Evolutionary conservation across 192 early-diverging fungal species (phyloP).

Genomic region (Linderina pennispora): DNA sequence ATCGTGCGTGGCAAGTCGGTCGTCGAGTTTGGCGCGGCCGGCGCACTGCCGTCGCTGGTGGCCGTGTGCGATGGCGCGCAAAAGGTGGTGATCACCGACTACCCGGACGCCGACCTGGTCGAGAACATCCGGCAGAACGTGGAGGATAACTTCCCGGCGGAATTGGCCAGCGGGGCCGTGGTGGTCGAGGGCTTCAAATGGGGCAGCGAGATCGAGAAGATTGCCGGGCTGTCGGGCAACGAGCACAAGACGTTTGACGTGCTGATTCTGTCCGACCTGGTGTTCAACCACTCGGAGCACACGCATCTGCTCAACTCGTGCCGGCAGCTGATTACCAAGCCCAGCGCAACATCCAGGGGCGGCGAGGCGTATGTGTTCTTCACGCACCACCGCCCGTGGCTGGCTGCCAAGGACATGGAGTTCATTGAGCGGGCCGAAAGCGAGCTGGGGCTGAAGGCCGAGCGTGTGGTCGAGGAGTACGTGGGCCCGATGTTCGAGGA

Average conservation of each 20-base stretch:
- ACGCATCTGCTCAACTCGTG: slow-evolving; percentile 64
- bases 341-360: background rate
- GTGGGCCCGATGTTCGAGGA: slow-evolving; percentile 84
- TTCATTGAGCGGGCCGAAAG: slow-evolving; percentile 71
- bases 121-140: slow-evolving; percentile 72
- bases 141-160: slow-evolving; percentile 52
- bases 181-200: slow-evolving; percentile 36
- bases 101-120: slow-evolving; percentile 63
- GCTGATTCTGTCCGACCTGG: slow-evolving; percentile 76
- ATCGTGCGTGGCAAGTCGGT: slow-evolving; percentile 56
- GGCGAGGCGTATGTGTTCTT: slow-evolving; percentile 73
- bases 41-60: slow-evolving; percentile 72
- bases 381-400: slow-evolving; percentile 78
- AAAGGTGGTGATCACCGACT: slow-evolving; percentile 48
- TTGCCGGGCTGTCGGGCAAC: slow-evolving; percentile 2
- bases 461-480: slow-evolving; percentile 60
- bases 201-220: slow-evolving; percentile 34
- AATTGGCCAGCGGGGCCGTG: slow-evolving; percentile 8
- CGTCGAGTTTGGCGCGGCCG: slow-evolving; percentile 81
- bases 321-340: slow-evolving; percentile 50
- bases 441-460: slow-evolving; percentile 62
- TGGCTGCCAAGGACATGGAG: slow-evolving; percentile 68
- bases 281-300: slow-evolving; percentile 92
- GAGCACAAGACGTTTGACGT: slow-evolving; percentile 55
- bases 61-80: slow-evolving; percentile 65